Evolutionary conservation across 495 filamentous ascomycete genomes (phyloP).

Genomic region (Entonaema liquescens): DNA sequence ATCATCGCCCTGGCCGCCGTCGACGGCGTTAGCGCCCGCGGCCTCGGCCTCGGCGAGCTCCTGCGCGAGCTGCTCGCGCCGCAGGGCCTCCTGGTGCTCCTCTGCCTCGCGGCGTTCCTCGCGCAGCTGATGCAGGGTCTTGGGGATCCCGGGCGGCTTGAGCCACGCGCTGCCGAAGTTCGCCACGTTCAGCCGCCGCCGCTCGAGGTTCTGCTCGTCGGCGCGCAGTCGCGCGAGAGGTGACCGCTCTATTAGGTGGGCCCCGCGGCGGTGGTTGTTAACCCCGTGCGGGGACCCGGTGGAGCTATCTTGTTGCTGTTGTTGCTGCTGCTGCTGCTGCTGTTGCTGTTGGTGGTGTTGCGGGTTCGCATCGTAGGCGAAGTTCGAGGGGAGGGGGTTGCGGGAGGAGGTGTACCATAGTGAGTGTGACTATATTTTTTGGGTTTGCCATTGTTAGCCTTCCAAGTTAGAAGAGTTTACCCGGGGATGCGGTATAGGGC

Average conservation of each 20-base stretch:
- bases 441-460: conserved; percentile 19
- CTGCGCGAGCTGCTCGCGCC: conserved; percentile 72
- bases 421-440: conserved; percentile 71
- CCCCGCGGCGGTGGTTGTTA: conserved; percentile 38
- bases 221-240: conserved; percentile 67
- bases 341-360: conserved; percentile 34
- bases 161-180: conserved; percentile 83
- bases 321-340: conserved; percentile 30
- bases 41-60: conserved; percentile 67
- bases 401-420: conserved; percentile 73
- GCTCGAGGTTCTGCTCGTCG: conserved; percentile 73
- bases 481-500: neutral
- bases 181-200: conserved; percentile 74
- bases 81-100: conserved; percentile 75
- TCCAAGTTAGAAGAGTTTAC: neutral
- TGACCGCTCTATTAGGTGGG: conserved; percentile 54
- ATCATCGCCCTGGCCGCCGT: conserved; percentile 48
- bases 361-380: conserved; percentile 38
- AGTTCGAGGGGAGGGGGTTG: conserved; percentile 48
- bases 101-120: conserved; percentile 82
- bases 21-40: conserved; percentile 48
- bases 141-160: conserved; percentile 75
- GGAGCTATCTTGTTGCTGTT: conserved; percentile 20
- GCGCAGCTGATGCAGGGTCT: conserved; percentile 78
- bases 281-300: conserved; percentile 26